These are phyloP conservation scores for Chrysoporthe puriensis DNA, from an alignment of 2,329 filamentous ascomycete genomes.

Conservation along the genomic window DNA sequence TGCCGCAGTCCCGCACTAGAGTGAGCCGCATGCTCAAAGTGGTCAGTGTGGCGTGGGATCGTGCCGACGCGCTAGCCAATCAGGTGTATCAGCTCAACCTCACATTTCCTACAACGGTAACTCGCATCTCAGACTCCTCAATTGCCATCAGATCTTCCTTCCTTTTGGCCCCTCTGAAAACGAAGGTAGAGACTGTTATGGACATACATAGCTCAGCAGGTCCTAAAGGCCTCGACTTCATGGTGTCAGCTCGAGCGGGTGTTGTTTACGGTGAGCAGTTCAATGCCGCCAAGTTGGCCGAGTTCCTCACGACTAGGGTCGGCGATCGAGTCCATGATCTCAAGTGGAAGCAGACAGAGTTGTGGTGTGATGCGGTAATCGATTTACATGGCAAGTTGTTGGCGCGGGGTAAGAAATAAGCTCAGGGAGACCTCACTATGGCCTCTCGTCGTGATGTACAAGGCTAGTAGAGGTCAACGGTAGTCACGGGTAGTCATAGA, in stretches of 20 bases:
- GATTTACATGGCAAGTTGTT: constrained; percentile 60
- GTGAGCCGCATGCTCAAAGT: constrained; percentile 61
- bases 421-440: background rate
- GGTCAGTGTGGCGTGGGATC: constrained; percentile 69
- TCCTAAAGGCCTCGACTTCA: constrained; percentile 57
- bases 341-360: constrained; percentile 41
- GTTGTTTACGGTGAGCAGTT: constrained; percentile 81
- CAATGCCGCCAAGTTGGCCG: constrained; percentile 74
- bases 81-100: constrained; percentile 65
- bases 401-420: constrained; percentile 56
- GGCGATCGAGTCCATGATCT: constrained; percentile 40
- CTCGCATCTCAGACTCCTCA: constrained; percentile 65
- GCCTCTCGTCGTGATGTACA: background rate
- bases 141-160: constrained; percentile 65
- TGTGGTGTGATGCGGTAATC: constrained; percentile 59
- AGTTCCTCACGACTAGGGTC: constrained; percentile 66
- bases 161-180: constrained; percentile 66
- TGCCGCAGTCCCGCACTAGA: constrained; percentile 61
- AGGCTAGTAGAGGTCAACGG: background rate
- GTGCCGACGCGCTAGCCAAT: constrained; percentile 60
- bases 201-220: constrained; percentile 53
- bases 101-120: constrained; percentile 66
- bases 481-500: background rate
- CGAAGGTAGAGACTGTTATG: constrained; percentile 68
- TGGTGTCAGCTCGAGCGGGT: constrained; percentile 56